Conservation (phyloP, 208 protist species). For the Trypanosoma brucei region DNA sequence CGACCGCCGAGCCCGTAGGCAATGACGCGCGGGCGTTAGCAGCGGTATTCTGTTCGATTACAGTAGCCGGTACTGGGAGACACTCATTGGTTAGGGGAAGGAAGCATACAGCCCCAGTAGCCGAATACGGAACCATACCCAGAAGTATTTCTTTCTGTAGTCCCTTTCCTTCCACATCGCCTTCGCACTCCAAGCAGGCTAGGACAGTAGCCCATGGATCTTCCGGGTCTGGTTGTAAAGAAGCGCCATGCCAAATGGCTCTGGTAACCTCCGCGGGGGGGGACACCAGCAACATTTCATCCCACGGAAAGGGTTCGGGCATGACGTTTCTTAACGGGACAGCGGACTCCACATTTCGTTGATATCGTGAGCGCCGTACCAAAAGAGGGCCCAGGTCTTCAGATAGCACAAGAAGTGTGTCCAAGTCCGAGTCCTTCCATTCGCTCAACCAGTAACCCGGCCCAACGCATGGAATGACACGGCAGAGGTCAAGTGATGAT, state of each 20-base stretch:
- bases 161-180: not conserved
- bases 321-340: constrained; percentile 62
- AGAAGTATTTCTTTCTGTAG: not conserved
- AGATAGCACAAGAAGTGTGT: constrained; percentile 68
- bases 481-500: constrained; percentile 47
- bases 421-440: constrained; percentile 55
- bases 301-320: constrained; percentile 32
- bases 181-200: not conserved
- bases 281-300: constrained; percentile 41
- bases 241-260: not conserved
- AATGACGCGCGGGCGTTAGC: constrained; percentile 23
- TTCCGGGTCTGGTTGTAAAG: not conserved
- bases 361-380: constrained; percentile 59
- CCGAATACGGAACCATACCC: constrained; percentile 1
- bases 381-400: constrained; percentile 51
- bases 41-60: constrained; percentile 40
- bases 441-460: constrained; percentile 74
- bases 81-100: constrained; percentile 71
- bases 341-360: constrained; percentile 61
- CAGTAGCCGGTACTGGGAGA: constrained; percentile 41
- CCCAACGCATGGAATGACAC: constrained; percentile 73
- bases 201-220: constrained; percentile 11
- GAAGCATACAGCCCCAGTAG: constrained; percentile 36
- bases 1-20: constrained; percentile 25
- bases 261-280: constrained; percentile 26